phyloP scores from a whole-genome alignment of 2,329 filamentous ascomycete genomes.

The Zymoseptoria crescenta region DNA sequence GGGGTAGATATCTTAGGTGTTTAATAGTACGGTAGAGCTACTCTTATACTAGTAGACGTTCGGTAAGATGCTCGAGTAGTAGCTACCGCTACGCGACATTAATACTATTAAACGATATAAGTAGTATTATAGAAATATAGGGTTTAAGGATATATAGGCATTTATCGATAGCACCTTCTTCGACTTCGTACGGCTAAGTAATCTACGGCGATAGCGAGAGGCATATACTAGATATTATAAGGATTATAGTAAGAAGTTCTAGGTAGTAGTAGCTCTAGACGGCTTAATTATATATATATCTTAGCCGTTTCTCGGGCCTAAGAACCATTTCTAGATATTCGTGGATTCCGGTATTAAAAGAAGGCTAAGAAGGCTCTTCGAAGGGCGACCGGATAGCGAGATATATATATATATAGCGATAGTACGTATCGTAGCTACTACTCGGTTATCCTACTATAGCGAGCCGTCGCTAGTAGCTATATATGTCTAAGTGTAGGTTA shows the following conservation, averaged over 20 bases:
- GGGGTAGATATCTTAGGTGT: neutral
- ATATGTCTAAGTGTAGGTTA: neutral
- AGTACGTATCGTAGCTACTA: neutral
- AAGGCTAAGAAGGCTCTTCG: neutral
- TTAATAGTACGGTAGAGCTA: neutral
- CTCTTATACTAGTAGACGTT: neutral
- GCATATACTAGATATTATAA: neutral
- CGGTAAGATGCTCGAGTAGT: neutral
- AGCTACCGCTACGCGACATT: neutral
- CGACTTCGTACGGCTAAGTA: neutral
- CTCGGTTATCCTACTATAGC: neutral
- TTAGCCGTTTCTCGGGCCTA: neutral
- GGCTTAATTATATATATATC: neutral
- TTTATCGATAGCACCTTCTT: neutral
- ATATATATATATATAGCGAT: neutral
- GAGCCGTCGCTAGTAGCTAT: neutral
- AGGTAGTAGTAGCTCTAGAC: neutral
- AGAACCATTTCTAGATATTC: neutral
- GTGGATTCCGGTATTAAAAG: neutral
- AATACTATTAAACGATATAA: neutral
- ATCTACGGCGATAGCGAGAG: neutral
- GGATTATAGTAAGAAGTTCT: neutral
- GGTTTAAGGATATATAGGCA: neutral
- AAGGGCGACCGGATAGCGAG: neutral
- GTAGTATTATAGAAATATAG: neutral